Evolutionary conservation across 1,139 yeast species (phyloP), one percentile per base, ranked within the genome.

Genomic region (Kodamaea alishanica): DNA sequence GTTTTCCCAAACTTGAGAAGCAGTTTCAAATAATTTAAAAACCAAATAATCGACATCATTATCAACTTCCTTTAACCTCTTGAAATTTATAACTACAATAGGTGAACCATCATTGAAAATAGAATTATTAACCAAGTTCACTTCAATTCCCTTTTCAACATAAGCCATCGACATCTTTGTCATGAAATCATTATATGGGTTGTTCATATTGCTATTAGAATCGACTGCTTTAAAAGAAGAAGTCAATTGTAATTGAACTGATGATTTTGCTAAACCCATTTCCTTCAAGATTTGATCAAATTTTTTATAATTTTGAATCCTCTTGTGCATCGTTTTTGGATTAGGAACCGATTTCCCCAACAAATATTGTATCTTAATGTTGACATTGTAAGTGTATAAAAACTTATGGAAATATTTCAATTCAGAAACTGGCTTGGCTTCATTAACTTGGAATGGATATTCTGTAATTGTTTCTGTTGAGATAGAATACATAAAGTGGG

Each of bases 101-200:
- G 95, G 95, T 0, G 78, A 63, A 6, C 95, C 96, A 55, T 86
- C 95, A 33, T 73, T 67, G 38, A 83, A 77, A 12, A 84, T 76
- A 1, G 85, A 76, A 47, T 78, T 87, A 40, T 76, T 81, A 6
- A 84, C 72, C 30, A 82, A 67, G 0, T 76, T 70, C 12, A 63
- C 60, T 22, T 75, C 74, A 23, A 65, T 55, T 3, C 67, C 54
- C 4, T 65, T 59, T 8, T 75, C 77, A 26, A 75, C 62, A 45
- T 80, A 80, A 38, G 74, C 72, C 37, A 75, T 65, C 0, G 87
- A 69, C 65, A 81, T 76, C 45, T 80, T 79, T 23, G 80, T 73
- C 89, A 87, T 82, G 49, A 85, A 85, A 42, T 86, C 95, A 49
- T 77, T 79, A 38, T 81, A 65, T 40, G 75, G 76, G 45, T 77